Evolutionary conservation across 768 basidiomycete species (phyloP), one percentile per base, ranked within the genome.

Genomic region (Candolleomyces efflorescens): DNA sequence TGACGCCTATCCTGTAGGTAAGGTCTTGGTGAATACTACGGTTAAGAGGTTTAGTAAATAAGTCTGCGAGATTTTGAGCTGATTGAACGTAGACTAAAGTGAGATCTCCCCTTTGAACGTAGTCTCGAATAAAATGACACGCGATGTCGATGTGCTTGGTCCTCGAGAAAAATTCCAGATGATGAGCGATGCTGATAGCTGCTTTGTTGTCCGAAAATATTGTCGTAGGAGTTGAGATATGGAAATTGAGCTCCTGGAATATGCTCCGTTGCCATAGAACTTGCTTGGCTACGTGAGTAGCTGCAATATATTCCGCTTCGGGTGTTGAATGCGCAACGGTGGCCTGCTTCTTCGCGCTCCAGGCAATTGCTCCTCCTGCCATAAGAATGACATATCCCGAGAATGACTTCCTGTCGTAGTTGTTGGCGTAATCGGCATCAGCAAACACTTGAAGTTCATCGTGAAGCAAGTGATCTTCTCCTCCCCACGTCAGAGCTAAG

Each of bases 241-340:
- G 41, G 36, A 62, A 46, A 13, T 48, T 53, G 17, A 63, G 54
- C 58, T 64, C 63, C 13, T 20, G n/a, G 22, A 66, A 48, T 24
- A 66, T 46, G 10, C 59, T 56, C 4, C 55, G 59, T 57, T 61
- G 53, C 67, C 67, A 70, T 12, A 70, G 32, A 1, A 60, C 66
- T 59, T 69, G 62, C 43, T 66, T 63, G 3, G 68, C 58, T 7
- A 71, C 65, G 43, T 72, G 64, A 0, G 68, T 64, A 0, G 57
- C 48, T 1, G 65, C 63, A 39, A 69, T 58, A 60, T 78, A 80
- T 63, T 81, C 79, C 0, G 77, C 75, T 60, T 82, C 76, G 1
- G 70, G 70, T 0, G 75, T 74, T 0, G 77, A 81, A 0, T 69
- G 59, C 0, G 77, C 65, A 7, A 66, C 58, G 11, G 59, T 52